Base-by-base conservation (phyloP, 2,329 filamentous ascomycete genomes). In the Neofusicoccum kwambonambiense region DNA sequence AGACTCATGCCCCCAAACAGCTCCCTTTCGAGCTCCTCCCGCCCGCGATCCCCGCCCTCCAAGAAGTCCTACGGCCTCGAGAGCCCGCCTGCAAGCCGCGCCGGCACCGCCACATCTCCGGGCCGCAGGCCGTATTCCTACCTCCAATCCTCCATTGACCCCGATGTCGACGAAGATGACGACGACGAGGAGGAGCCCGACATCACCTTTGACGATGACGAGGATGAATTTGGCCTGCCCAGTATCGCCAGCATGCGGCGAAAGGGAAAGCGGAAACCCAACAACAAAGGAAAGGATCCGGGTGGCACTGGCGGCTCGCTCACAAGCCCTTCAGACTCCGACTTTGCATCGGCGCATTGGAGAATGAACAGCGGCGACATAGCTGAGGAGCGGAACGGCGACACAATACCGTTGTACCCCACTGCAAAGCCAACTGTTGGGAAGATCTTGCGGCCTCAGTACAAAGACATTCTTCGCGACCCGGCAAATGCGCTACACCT, bases 371-470 rank as follows among this genome's bases (percentile, higher is more conserved):
- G 93, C 78, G 91, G 91, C 68, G 94, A 98, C 76, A 97, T 98
- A 75, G 93, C 93, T 17, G 91, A 96, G 72, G 93, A 97, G 78
- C 86, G 94, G 67, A 92, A 91, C 27, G 63, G 63, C 9, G 45
- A 27, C 22, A 54, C 45, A 7, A 83, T 90, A 44, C 87, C 92
- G 13, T 88, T 87, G 67, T 98, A 98, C 73, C 94, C 94, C 34
- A 89, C 91, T 71, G 88, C 93, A 2, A 94, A 93, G 78, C 96
- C 93, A 78, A 89, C 86, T 67, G 93, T 97, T 75, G 94, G 92
- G 34, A 99, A 99, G 82, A 98, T 98, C 66, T 81, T 99, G 22
- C 88, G 95, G 68, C 95, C 95, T 60, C 95, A 99, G 77, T 99
- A 98, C 78, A 97, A 99, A 78, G 95, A 99, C 67, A 96, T 99